Evolutionary conservation across 192 early-diverging fungal species (phyloP), one percentile per base, ranked within the genome.

Genomic region (Linnemannia elongata): DNA sequence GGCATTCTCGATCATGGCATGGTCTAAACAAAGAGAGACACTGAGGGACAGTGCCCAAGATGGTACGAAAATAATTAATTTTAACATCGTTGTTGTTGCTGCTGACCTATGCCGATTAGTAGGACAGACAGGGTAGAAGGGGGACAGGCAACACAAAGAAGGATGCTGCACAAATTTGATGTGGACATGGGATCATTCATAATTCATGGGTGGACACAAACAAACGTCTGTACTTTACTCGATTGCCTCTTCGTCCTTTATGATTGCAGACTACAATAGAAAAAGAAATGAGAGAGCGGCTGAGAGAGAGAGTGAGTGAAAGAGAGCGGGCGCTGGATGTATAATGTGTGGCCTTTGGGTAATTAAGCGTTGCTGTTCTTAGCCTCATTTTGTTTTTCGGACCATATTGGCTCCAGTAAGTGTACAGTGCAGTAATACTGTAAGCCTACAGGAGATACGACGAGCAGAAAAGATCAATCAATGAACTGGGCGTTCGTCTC

Each of bases 71-170:
- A 47, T 47, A 27, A 6, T 55, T 75, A 49, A 54, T 38, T n/a
- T 76, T 54, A 57, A 35, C 7, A 55, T 76, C 36, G 52, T 60
- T 76, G 73, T 75, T 54, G 74, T 60, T 44, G 38, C 44, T 77
- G 36, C 72, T 74, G 41, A 33, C 47, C 42, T 74, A 47, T 74
- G 18, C 47, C 60, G 60, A 66, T 33, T 66, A 30, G 20, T 1
- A 74, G 49, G 45, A 24, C 12, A n/a, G 3, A 52, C 49, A 52
- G 20, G 20, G 17, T 6, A 20, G n/a, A n/a, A n/a, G 18, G 49
- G 44, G 44, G 44, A 3, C 0, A 6, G 49, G 49, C 15, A 22
- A 52, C 49, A 52, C 18, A 52, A 20, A 44, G 42, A 44, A 4
- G 42, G 42, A 44, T 9, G 42, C 0, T 0, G 42, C 8, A 44